Evolutionary conservation across 768 basidiomycete species (phyloP).

Genomic region (Tylopilus cervinicoccineus): DNA sequence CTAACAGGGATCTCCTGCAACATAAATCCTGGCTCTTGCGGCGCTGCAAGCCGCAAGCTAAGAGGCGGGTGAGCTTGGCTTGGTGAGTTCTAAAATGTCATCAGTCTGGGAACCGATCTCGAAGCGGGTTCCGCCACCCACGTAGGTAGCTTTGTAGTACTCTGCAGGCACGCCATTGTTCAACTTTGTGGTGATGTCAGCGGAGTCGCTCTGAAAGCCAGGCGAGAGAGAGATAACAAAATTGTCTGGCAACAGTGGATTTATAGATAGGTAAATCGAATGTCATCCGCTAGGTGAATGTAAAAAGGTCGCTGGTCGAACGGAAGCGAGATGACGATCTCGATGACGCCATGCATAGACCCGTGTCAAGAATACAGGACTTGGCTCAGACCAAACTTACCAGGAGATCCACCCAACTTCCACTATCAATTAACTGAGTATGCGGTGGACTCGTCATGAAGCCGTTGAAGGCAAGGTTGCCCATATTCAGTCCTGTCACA

Average conservation of each 20-base stretch:
- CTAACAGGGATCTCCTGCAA: constrained; percentile 69
- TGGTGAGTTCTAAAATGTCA: constrained; percentile 52
- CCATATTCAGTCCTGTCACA: constrained; percentile 18
- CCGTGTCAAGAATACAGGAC: neutral
- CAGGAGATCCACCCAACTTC: constrained; percentile 31
- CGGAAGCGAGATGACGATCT: neutral
- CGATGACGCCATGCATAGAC: neutral
- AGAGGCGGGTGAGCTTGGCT: constrained; percentile 66
- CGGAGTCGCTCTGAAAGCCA: neutral
- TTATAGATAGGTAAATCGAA: neutral
- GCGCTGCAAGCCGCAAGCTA: constrained; percentile 58
- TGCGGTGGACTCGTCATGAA: constrained; percentile 24
- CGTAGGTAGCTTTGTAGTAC: constrained; percentile 65
- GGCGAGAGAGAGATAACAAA: neutral
- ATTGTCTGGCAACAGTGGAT: neutral
- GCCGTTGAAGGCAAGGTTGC: constrained; percentile 23
- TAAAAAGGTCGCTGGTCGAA: neutral
- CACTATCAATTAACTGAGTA: constrained; percentile 13
- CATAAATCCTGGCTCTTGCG: constrained; percentile 73
- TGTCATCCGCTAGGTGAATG: neutral
- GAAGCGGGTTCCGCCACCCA: constrained; percentile 32
- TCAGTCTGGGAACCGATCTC: neutral
- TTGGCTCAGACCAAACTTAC: constrained; percentile 17
- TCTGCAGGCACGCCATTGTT: constrained; percentile 53
- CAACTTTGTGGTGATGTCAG: constrained; percentile 40